Percentiles rank a stretch among this genome's conserved stretches.
These are phyloP conservation scores for Nicotiana benthamiana DNA, from an alignment of 257 asterid genomes.

Conservation along the genomic window DNA sequence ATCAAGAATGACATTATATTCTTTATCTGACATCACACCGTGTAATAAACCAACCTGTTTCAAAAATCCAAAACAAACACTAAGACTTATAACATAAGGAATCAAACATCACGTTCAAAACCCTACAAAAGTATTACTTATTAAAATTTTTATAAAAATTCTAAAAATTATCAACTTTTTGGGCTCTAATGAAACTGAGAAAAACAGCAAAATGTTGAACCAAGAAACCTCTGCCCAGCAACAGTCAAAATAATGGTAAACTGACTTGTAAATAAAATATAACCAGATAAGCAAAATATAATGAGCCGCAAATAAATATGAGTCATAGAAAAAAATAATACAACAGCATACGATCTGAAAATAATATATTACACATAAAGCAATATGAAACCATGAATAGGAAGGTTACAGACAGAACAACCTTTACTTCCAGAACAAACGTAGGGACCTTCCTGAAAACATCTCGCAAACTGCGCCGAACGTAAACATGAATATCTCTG, in stretches of 20 bases:
- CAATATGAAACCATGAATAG: constrained; percentile 1
- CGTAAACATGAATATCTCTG: constrained; percentile 72
- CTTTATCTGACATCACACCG: constrained; percentile 87
- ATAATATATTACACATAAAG: constrained; percentile 14
- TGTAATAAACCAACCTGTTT: constrained; percentile 85
- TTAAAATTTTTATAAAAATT: no score
- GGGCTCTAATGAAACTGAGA: neutral
- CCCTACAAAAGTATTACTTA: neutral
- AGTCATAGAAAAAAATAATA: neutral
- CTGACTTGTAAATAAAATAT: neutral
- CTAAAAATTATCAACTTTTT: neutral
- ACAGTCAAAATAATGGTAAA: neutral
- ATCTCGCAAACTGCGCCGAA: constrained; percentile 93
- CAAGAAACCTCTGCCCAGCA: neutral
- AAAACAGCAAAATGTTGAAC: neutral
- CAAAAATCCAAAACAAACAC: constrained; percentile 10
- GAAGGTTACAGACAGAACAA: constrained; percentile 18
- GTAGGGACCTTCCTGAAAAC: constrained; percentile 94
- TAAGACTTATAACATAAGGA: constrained; percentile 1
- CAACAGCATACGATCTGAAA: neutral
- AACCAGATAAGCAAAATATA: neutral
- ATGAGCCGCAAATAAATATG: neutral
- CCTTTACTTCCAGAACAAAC: constrained; percentile 77
- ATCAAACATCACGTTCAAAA: neutral
- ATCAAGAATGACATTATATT: constrained; percentile 75